Evolutionary conservation across 2,329 filamentous ascomycete genomes (phyloP).

Genomic region (Capronia americana): DNA sequence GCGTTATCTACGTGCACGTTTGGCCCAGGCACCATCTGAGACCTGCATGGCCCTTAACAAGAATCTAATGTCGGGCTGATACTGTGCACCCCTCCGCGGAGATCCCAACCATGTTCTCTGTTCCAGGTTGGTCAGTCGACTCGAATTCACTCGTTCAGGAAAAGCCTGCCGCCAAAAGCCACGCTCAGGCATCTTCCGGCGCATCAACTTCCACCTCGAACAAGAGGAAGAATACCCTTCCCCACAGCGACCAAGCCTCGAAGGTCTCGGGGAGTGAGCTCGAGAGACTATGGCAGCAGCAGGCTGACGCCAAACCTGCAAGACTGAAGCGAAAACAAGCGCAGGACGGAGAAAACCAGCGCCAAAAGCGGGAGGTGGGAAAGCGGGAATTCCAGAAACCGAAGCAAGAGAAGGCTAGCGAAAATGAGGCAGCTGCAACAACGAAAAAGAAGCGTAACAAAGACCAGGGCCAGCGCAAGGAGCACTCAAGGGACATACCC

Average conservation of each 20-base stretch:
- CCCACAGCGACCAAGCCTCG: constrained; percentile 18
- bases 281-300: constrained; percentile 76
- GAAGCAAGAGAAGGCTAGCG: constrained; percentile 1
- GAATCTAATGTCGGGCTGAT: constrained; percentile 12
- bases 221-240: constrained; percentile 57
- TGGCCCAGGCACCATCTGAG: constrained; percentile 16
- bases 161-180: constrained; percentile 42
- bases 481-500: not conserved
- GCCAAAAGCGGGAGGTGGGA: not conserved
- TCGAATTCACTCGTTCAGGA: constrained; percentile 37
- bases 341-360: not conserved
- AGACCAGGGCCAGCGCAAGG: not conserved
- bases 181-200: constrained; percentile 34
- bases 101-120: constrained; percentile 74
- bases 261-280: constrained; percentile 73
- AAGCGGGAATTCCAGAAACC: not conserved
- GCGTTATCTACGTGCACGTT: constrained; percentile 1
- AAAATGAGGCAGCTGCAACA: not conserved
- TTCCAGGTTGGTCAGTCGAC: constrained; percentile 88
- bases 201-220: constrained; percentile 45
- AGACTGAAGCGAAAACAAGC: constrained; percentile 5
- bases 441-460: constrained; percentile 9
- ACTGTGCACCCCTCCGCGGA: constrained; percentile 3
- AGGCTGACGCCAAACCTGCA: constrained; percentile 46
- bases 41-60: constrained; percentile 28